A percentile compares a stretch with the other conserved stretches of the same genome.
Conservation (phyloP, 108 stramenopile genomes). For the Asterionellopsis glacialis region DNA sequence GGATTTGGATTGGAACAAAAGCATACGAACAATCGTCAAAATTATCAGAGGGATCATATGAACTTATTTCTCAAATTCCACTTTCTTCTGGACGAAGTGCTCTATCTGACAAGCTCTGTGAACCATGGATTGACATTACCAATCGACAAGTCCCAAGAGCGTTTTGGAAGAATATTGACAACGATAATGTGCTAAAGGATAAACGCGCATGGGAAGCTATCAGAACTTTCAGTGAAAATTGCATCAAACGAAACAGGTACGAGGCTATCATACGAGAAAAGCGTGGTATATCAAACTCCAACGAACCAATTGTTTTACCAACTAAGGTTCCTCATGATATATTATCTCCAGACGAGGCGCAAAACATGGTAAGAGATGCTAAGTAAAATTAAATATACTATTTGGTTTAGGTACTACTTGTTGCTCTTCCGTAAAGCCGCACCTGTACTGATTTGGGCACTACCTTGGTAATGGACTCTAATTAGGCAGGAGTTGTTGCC, state of each 20-base stretch:
- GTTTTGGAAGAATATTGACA: conserved; percentile 46
- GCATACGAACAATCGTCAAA: no score
- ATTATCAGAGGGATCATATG: conserved; percentile 7
- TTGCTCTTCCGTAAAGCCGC: no score
- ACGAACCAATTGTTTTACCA: neutral
- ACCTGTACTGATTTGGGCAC: no score
- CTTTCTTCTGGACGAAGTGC: conserved; percentile 34
- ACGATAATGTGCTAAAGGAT: conserved; percentile 24
- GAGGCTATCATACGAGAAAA: conserved; percentile 6
- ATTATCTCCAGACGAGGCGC: neutral
- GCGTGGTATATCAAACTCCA: neutral
- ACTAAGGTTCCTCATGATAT: neutral
- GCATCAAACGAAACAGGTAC: conserved; percentile 31
- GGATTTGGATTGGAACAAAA: conserved; percentile 24
- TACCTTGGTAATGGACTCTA: no score
- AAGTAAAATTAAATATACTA: no score
- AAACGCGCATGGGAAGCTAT: conserved; percentile 29
- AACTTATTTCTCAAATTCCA: conserved; percentile 38
- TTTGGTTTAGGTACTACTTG: no score
- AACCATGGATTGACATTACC: conserved; percentile 37
- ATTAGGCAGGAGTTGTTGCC: no score
- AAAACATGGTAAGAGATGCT: no score
- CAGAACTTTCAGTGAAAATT: conserved; percentile 41
- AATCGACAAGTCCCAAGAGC: conserved; percentile 30
- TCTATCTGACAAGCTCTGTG: conserved; percentile 34